Conservation (phyloP, 352 stramenopile genomes). For the Vaucheria bursata region DNA sequence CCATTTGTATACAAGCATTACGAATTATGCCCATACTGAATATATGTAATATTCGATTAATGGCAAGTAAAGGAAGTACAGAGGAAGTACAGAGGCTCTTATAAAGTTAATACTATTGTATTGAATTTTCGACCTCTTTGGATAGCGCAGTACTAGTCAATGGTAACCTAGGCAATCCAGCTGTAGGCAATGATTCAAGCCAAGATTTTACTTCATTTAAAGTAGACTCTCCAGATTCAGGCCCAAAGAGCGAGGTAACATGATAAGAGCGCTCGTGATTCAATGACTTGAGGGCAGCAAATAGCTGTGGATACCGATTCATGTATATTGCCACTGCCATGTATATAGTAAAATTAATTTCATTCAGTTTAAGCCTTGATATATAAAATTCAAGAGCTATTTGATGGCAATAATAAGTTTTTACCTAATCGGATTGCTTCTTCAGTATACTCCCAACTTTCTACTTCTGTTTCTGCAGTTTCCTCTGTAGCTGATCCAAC, state of each 20-base stretch:
- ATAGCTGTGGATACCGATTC: constrained; percentile 80
- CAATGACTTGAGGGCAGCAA: constrained; percentile 69
- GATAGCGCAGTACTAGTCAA: constrained; percentile 80
- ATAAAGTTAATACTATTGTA: too few species aligned
- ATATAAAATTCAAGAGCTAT: too few species aligned
- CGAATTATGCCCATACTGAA: too few species aligned
- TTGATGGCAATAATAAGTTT: neutral
- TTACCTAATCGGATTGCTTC: constrained; percentile 73
- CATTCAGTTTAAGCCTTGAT: too few species aligned
- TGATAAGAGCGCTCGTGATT: constrained; percentile 78
- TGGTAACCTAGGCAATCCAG: constrained; percentile 78
- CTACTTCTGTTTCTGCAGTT: constrained; percentile 53
- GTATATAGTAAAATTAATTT: too few species aligned
- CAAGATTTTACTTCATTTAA: constrained; percentile 73
- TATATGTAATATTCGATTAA: too few species aligned
- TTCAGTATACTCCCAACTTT: constrained; percentile 91
- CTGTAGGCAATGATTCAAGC: constrained; percentile 79
- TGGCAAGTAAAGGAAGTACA: too few species aligned
- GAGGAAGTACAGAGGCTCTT: too few species aligned
- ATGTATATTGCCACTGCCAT: constrained; percentile 61
- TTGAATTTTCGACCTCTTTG: constrained; percentile 58
- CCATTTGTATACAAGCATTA: too few species aligned
- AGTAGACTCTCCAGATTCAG: constrained; percentile 51
- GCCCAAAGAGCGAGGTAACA: constrained; percentile 57
- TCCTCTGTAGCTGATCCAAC: constrained; percentile 48